Evolutionary conservation across 2,329 filamentous ascomycete genomes (phyloP).

Genomic region (Aspergillus sp.): DNA sequence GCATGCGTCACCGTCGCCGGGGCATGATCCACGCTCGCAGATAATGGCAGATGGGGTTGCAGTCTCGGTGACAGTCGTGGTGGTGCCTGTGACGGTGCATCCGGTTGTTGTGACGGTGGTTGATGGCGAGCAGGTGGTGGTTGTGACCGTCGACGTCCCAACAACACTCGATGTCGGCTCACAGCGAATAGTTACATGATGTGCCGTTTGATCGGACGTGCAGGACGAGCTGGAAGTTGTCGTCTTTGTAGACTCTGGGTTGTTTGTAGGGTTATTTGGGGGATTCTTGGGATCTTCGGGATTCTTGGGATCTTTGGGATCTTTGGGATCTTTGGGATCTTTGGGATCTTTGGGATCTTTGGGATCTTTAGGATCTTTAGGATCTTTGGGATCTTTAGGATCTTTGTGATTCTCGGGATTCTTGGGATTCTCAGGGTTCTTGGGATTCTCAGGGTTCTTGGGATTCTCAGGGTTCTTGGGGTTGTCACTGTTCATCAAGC

Average conservation of each 20-base stretch:
- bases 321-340: no score
- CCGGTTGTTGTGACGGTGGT: not conserved
- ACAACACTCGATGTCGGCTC: not conserved
- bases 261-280: not conserved
- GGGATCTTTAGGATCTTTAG: no score
- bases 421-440: no score
- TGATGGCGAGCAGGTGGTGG: not conserved
- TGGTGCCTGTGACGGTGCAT: slow-evolving; percentile 5
- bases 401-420: no score
- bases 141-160: not conserved
- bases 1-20: not conserved
- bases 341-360: no score
- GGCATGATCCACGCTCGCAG: not conserved
- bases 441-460: no score
- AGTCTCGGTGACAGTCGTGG: not conserved
- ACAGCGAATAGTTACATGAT: slow-evolving; percentile 2
- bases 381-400: no score
- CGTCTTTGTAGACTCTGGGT: not conserved
- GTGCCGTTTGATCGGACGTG: not conserved
- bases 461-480: no score
- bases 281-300: no score
- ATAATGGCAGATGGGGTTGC: not conserved
- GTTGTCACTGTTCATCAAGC: no score
- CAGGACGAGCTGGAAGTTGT: not conserved
- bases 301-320: no score